Evolutionary conservation across 129 eudicot genomes (phyloP).

Genomic region (Kitagawia praeruptora): DNA sequence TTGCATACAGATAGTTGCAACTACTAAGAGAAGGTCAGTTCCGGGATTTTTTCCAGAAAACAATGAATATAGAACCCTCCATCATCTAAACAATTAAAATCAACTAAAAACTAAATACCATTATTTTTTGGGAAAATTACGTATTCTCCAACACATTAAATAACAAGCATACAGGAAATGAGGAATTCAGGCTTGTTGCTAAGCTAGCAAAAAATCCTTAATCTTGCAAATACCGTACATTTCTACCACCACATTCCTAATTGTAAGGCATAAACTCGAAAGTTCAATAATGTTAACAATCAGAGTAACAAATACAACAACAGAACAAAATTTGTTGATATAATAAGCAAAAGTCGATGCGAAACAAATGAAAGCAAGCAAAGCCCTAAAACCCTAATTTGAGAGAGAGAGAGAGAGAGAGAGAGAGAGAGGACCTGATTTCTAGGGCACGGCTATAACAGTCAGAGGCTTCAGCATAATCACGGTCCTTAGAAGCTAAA

Average conservation of each 20-base stretch:
- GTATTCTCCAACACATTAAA: neutral
- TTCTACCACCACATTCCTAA: neutral
- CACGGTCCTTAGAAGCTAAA: conserved; percentile 51
- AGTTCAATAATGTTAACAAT: neutral
- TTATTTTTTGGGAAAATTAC: neutral
- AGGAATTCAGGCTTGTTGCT: neutral
- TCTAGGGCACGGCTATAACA: conserved; percentile 95
- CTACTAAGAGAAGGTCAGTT: neutral
- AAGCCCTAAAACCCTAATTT: neutral
- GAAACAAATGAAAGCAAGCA: neutral
- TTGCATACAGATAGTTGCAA: neutral
- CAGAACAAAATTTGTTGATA: no score
- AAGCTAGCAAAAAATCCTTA: neutral
- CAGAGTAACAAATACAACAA: no score
- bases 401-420: neutral
- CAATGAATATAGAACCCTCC: neutral
- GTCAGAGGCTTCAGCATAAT: conserved; percentile 65
- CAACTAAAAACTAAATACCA: neutral
- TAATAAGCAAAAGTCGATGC: neutral
- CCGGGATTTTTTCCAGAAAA: neutral
- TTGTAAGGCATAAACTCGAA: neutral
- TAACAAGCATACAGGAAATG: neutral
- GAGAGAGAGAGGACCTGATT: conserved; percentile 48
- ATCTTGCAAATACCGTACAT: neutral
- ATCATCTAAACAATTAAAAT: neutral